phyloP scores from a whole-genome alignment of 352 stramenopile genomes.

The Pythium plurisporium region DNA sequence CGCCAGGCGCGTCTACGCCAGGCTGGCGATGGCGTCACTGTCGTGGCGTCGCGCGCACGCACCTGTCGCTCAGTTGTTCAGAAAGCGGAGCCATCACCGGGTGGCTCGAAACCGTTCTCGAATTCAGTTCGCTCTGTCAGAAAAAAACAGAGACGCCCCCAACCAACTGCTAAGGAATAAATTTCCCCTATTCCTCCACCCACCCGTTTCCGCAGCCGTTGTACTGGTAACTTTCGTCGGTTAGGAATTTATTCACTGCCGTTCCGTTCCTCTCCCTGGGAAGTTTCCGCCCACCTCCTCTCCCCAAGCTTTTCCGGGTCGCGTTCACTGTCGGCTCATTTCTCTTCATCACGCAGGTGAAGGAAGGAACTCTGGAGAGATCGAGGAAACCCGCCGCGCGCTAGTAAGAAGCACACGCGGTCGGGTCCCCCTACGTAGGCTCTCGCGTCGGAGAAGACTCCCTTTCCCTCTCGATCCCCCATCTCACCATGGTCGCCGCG shows the following conservation, averaged over 20 bases:
- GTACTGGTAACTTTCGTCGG: conserved; percentile 1
- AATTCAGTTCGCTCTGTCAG: neutral
- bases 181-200: conserved; percentile 2
- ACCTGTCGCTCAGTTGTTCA: no score
- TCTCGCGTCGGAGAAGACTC: conserved; percentile 2
- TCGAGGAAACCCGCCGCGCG: neutral
- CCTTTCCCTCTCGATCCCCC: no score
- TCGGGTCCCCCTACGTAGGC: no score
- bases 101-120: no score
- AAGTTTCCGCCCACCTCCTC: conserved; percentile 3
- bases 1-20: no score
- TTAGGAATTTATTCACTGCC: conserved; percentile 2
- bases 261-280: neutral
- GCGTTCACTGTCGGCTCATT: conserved; percentile 7
- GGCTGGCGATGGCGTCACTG: conserved; percentile 6
- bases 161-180: neutral
- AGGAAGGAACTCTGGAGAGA: conserved; percentile 18
- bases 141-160: conserved; percentile 8
- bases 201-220: conserved; percentile 1
- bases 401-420: no score
- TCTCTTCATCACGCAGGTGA: conserved; percentile 23
- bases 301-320: neutral
- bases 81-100: no score
- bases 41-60: conserved; percentile 9
- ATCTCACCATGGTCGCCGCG: conserved; percentile 42